Conservation (phyloP, 371 early-diverging fungal species). For the Mortierella sp. region DNA sequence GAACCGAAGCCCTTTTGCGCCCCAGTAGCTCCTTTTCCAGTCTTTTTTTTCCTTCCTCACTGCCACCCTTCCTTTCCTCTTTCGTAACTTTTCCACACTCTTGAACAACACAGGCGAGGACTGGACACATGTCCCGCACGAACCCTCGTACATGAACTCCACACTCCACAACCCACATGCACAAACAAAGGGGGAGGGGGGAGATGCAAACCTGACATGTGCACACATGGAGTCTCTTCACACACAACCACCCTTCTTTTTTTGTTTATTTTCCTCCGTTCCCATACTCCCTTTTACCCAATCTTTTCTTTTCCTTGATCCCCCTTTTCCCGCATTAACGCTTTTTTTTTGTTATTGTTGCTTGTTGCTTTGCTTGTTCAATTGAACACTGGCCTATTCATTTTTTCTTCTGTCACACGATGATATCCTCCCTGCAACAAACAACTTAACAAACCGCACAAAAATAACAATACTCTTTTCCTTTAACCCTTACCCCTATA, state of each 20-base stretch:
- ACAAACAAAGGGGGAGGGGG: neutral
- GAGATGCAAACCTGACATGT: neutral
- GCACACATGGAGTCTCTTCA: neutral
- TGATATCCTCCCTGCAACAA: neutral
- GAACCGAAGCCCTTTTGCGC: neutral
- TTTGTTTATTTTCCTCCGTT: too few relatives aligned
- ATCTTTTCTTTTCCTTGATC: too few relatives aligned
- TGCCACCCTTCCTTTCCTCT: neutral
- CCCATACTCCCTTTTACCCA: too few relatives aligned
- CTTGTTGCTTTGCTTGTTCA: neutral
- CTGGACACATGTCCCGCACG: slow-evolving; percentile 7
- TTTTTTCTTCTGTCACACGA: neutral
- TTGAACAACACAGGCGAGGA: slow-evolving; percentile 8
- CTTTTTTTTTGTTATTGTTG: too few relatives aligned
- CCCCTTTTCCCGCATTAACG: neutral
- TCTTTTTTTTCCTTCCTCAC: neutral
- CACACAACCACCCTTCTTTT: neutral
- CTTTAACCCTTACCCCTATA: neutral
- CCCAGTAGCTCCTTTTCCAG: neutral
- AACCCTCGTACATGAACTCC: neutral
- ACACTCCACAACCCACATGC: slow-evolving; percentile 11
- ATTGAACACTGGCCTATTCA: neutral
- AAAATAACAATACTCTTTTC: neutral
- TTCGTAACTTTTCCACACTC: neutral
- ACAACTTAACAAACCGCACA: neutral